phyloP scores from a whole-genome alignment of 2,329 filamentous ascomycete genomes.

The Phialophora tarda region DNA sequence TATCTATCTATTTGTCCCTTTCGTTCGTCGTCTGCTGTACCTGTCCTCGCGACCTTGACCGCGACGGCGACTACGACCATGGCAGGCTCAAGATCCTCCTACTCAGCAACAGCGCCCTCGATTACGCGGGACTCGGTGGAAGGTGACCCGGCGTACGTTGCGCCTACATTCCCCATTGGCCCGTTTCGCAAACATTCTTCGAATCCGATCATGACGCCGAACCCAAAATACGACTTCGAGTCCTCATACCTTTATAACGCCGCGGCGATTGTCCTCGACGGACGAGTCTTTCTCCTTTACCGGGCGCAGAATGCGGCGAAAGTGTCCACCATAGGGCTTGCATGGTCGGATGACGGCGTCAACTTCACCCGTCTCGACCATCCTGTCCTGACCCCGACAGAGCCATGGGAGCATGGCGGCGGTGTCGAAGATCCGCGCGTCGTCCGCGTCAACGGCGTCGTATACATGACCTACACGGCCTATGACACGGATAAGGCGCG shows the following conservation, averaged over 20 bases:
- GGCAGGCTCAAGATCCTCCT: neutral
- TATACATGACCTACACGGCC: constrained; percentile 48
- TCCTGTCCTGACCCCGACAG: constrained; percentile 44
- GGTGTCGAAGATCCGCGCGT: constrained; percentile 47
- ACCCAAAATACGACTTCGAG: constrained; percentile 33
- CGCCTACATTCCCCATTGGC: constrained; percentile 41
- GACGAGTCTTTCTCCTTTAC: constrained; percentile 45
- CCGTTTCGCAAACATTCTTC: constrained; percentile 40
- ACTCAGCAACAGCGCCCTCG: neutral
- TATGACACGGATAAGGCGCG: constrained; percentile 43
- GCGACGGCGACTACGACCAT: neutral
- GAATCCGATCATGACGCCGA: constrained; percentile 40
- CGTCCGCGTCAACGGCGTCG: constrained; percentile 45
- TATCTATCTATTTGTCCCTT: neutral
- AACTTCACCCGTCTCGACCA: constrained; percentile 45
- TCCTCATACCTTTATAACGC: constrained; percentile 38
- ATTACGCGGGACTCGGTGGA: constrained; percentile 36
- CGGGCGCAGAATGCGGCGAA: constrained; percentile 45
- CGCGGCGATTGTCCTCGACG: constrained; percentile 37
- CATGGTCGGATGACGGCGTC: constrained; percentile 47
- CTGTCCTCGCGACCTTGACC: too few species aligned
- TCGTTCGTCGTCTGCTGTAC: neutral
- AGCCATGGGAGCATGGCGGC: constrained; percentile 44
- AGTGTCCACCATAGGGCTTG: constrained; percentile 46
- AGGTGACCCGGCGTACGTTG: constrained; percentile 39